These are phyloP conservation scores for Quercus tomentella DNA, from an alignment of 331 rosid species.

Conservation along the genomic window DNA sequence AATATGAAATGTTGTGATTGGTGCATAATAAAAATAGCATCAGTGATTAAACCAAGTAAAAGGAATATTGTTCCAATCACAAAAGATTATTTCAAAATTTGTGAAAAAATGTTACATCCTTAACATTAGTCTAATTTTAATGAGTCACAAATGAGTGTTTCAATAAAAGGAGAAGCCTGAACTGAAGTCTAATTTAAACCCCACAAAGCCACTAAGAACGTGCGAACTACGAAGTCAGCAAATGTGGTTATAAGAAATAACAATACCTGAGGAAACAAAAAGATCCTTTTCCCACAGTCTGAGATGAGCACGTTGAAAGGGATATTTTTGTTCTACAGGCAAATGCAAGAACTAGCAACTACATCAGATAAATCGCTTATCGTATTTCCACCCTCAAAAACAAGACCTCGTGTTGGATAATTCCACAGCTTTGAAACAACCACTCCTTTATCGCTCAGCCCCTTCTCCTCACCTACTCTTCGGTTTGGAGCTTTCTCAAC, in stretches of 20 bases:
- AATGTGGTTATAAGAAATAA: not conserved
- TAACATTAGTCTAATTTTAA: too few relatives aligned
- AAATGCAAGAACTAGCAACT: constrained; percentile 17
- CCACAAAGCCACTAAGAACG: too few relatives aligned
- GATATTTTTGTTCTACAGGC: constrained; percentile 26
- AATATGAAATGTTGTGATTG: too few relatives aligned
- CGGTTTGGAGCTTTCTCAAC: constrained; percentile 19
- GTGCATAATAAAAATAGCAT: rapidly evolving
- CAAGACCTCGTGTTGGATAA: constrained; percentile 29
- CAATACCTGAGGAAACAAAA: constrained; percentile 26
- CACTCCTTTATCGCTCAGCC: constrained; percentile 1
- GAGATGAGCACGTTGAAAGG: constrained; percentile 34
- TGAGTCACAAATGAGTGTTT: too few relatives aligned
- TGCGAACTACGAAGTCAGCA: not conserved
- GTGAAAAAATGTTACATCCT: too few relatives aligned
- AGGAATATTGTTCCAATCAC: rapidly evolving
- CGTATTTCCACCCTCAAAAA: constrained; percentile 31
- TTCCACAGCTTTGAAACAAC: constrained; percentile 17
- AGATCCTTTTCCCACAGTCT: constrained; percentile 23
- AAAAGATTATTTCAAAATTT: rapidly evolving
- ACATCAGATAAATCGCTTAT: constrained; percentile 16
- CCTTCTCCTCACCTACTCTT: constrained; percentile 5
- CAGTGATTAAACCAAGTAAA: too few relatives aligned
- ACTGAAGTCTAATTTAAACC: too few relatives aligned
- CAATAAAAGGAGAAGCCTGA: too few relatives aligned